Evolutionary conservation across 805 yeast genomes (phyloP).

Genomic region (Wickerhamiella sergipiensis): DNA sequence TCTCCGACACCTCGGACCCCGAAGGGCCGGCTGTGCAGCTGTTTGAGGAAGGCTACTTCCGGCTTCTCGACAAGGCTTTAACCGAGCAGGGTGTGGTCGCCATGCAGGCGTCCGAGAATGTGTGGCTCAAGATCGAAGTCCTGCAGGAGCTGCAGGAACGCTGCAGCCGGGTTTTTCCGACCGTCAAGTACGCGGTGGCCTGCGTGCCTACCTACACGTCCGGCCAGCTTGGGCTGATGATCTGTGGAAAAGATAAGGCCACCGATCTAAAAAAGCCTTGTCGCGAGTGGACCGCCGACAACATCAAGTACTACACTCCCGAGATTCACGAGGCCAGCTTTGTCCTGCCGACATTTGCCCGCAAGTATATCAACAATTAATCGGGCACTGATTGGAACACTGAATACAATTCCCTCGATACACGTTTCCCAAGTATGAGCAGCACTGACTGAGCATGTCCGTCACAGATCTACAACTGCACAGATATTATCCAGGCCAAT

Average conservation of each 20-base stretch:
- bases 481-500: too few species aligned
- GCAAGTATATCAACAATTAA: constrained; percentile 31
- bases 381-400: too few species aligned
- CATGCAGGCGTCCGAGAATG: constrained; percentile 72
- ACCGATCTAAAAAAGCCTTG: constrained; percentile 57
- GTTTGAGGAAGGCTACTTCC: constrained; percentile 65
- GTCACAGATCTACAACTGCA: too few species aligned
- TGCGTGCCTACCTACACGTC: constrained; percentile 95
- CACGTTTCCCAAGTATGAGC: too few species aligned
- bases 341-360: constrained; percentile 86
- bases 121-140: constrained; percentile 82
- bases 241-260: constrained; percentile 63
- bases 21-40: constrained; percentile 92
- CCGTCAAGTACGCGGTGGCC: constrained; percentile 80
- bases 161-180: constrained; percentile 77
- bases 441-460: too few species aligned
- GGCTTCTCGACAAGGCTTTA: constrained; percentile 49
- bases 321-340: constrained; percentile 80
- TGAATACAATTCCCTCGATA: too few species aligned
- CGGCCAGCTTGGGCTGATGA: constrained; percentile 97
- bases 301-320: constrained; percentile 71
- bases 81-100: constrained; percentile 54
- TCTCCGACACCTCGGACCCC: constrained; percentile 88
- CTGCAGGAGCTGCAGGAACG: constrained; percentile 71
- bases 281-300: constrained; percentile 43